Conservation (phyloP, 169 alveolate species). For the Babesia caballi region DNA sequence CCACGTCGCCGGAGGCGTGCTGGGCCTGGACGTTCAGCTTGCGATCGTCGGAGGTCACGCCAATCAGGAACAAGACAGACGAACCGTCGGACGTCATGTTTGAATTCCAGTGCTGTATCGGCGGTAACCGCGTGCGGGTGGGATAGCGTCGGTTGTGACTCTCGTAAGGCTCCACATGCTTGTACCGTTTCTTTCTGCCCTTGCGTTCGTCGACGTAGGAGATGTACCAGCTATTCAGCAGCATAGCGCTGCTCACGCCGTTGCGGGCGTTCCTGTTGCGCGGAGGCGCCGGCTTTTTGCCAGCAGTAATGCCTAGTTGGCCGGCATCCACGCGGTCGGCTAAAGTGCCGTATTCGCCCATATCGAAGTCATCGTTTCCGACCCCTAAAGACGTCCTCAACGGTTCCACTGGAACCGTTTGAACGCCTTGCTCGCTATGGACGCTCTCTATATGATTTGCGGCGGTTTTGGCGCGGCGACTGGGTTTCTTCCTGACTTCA, state of each 20-base stretch:
- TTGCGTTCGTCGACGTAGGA: conserved; percentile 8
- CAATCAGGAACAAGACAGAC: conserved; percentile 52
- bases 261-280: not conserved
- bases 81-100: conserved; percentile 39
- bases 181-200: not conserved
- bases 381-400: conserved; percentile 3
- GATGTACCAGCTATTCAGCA: conserved; percentile 59
- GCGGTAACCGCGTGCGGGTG: conserved; percentile 42
- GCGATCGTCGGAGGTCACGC: conserved; percentile 34
- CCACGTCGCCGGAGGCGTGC: conserved; percentile 27
- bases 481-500: not conserved
- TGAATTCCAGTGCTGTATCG: conserved; percentile 60
- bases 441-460: too few relatives aligned
- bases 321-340: not conserved
- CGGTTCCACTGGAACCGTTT: not conserved
- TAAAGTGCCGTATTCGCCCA: conserved; percentile 17
- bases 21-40: not conserved
- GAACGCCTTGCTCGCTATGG: conserved; percentile 18
- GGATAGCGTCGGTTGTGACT: conserved; percentile 41
- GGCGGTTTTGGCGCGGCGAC: too few relatives aligned
- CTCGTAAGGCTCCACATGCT: conserved; percentile 5
- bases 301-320: not conserved
- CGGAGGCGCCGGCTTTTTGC: not conserved
- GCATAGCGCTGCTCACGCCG: conserved; percentile 32
- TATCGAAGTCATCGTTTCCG: conserved; percentile 12